Conservation (phyloP, 805 yeast genomes). For the Nakazawaea peltata region DNA sequence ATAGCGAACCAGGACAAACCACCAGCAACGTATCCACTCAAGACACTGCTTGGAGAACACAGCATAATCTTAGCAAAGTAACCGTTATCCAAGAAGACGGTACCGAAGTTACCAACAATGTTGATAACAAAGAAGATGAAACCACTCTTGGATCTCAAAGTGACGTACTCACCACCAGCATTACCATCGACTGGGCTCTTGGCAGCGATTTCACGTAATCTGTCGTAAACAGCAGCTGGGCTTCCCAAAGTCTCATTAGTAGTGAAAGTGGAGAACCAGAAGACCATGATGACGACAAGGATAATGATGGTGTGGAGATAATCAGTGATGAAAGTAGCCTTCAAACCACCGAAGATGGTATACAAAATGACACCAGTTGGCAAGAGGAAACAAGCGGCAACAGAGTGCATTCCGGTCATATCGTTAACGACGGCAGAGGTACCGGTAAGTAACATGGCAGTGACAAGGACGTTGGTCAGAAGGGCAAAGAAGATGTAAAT, state of each 20-base stretch:
- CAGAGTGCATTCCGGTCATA: conserved; percentile 71
- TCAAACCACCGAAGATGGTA: conserved; percentile 75
- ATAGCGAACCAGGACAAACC: conserved; percentile 90
- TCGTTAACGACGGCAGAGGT: conserved; percentile 79
- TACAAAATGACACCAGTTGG: conserved; percentile 76
- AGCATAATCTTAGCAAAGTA: conserved; percentile 89
- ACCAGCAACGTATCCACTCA: conserved; percentile 84
- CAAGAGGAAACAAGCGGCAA: conserved; percentile 74
- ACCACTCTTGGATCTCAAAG: conserved; percentile 79
- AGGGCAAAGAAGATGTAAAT: conserved; percentile 73
- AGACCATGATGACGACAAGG: conserved; percentile 68
- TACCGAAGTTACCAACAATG: conserved; percentile 84
- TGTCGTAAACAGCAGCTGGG: conserved; percentile 74
- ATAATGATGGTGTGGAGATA: conserved; percentile 77
- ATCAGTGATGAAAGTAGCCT: conserved; percentile 76
- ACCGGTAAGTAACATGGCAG: conserved; percentile 88
- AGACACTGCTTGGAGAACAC: conserved; percentile 72
- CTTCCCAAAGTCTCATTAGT: conserved; percentile 68
- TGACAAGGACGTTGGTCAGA: conserved; percentile 82
- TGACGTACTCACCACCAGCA: conserved; percentile 78
- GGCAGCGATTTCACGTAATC: conserved; percentile 51
- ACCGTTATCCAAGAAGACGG: conserved; percentile 80
- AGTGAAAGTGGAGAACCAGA: conserved; percentile 74
- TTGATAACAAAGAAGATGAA: conserved; percentile 88
- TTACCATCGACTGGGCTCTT: conserved; percentile 69